Evolutionary conservation across 2,329 filamentous ascomycete genomes (phyloP).

Genomic region (Lachnellula arida): DNA sequence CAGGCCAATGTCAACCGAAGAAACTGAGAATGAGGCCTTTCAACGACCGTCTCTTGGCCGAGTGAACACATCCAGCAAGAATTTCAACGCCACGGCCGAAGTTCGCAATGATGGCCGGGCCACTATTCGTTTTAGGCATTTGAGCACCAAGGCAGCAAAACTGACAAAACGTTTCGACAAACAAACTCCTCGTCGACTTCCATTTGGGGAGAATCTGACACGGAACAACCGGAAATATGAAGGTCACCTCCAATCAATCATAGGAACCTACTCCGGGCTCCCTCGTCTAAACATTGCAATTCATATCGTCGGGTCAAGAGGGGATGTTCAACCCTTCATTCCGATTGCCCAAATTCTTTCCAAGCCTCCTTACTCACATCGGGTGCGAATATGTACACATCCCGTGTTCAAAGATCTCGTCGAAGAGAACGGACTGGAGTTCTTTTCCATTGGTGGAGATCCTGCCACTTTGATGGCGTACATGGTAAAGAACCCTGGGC

Average conservation of each 20-base stretch:
- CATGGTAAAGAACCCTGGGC: slow-evolving; percentile 82
- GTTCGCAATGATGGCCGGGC: slow-evolving; percentile 21
- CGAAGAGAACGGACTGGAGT: slow-evolving; percentile 65
- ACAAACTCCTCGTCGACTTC: background rate
- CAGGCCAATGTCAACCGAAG: background rate
- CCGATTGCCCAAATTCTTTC: slow-evolving; percentile 64
- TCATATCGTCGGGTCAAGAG: slow-evolving; percentile 76
- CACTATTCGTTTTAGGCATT: slow-evolving; percentile 15
- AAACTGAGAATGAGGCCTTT: background rate
- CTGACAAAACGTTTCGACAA: slow-evolving; percentile 15
- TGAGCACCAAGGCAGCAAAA: slow-evolving; percentile 9
- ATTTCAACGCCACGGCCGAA: slow-evolving; percentile 15
- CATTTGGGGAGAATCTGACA: slow-evolving; percentile 15
- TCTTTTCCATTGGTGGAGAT: slow-evolving; percentile 74
- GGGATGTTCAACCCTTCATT: slow-evolving; percentile 75
- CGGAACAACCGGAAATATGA: slow-evolving; percentile 17
- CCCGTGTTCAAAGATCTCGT: slow-evolving; percentile 72
- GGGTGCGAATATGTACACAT: slow-evolving; percentile 73
- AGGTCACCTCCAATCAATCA: slow-evolving; percentile 7
- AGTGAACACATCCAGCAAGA: slow-evolving; percentile 10
- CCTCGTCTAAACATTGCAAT: slow-evolving; percentile 66
- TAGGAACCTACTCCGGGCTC: slow-evolving; percentile 13
- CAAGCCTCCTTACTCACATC: slow-evolving; percentile 63
- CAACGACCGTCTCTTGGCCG: background rate
- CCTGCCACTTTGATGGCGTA: slow-evolving; percentile 53